Conservation (phyloP, 169 alveolate genomes). For the Plasmodium yoelii region DNA sequence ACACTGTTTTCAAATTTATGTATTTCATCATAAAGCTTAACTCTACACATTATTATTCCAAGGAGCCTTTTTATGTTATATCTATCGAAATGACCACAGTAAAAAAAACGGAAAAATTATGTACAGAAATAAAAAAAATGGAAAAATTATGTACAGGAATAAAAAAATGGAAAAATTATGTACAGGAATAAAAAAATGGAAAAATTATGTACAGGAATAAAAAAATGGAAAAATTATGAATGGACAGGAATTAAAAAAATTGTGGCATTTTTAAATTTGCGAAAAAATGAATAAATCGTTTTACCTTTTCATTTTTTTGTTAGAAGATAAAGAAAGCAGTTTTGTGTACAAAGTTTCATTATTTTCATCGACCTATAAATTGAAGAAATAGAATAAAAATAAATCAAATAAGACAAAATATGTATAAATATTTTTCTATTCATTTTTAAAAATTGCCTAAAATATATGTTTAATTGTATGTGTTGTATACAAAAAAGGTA, state of each 20-base stretch:
- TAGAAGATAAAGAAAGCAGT: conserved; percentile 26
- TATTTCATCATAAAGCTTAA: conserved; percentile 42
- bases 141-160: background rate
- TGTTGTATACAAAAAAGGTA: conserved; percentile 5
- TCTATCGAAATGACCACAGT: conserved; percentile 1
- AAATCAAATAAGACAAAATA: background rate
- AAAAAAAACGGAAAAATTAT: background rate
- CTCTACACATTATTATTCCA: conserved; percentile 70
- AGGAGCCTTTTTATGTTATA: conserved; percentile 61
- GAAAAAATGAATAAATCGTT: background rate
- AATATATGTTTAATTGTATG: conserved; percentile 5
- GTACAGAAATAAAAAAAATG: background rate
- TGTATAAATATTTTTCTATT: conserved; percentile 4
- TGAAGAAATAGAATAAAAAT: background rate
- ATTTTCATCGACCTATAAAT: conserved; percentile 45
- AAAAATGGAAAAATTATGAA: background rate
- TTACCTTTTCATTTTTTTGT: conserved; percentile 51
- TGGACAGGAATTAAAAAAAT: background rate
- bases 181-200: background rate
- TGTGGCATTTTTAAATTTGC: background rate
- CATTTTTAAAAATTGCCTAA: conserved; percentile 2
- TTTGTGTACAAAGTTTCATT: conserved; percentile 47
- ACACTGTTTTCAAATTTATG: conserved; percentile 18
- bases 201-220: background rate
- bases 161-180: background rate